Base-by-base conservation (phyloP, 208 protist species). In the Leishmania braziliensis region DNA sequence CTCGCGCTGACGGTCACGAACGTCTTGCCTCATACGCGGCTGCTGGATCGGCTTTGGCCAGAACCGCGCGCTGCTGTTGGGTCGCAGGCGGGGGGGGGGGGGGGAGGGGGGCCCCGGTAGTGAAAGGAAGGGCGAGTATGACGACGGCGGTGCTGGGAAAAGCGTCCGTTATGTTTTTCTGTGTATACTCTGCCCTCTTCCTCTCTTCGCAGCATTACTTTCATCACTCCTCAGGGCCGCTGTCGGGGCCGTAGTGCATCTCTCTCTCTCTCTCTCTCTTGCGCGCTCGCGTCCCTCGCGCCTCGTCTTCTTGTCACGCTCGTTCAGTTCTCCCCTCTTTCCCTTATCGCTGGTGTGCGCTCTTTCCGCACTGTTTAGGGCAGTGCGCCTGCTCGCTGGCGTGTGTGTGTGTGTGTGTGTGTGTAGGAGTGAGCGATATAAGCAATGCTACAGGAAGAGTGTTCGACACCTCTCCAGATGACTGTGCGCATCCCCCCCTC, bases 1-100 rank as follows among this genome's bases (percentile, higher is more conserved):
- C 94, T 99, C 71, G 97, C 98, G 88, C 87, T 98, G 66, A 81
- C 89, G n/a, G 92, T 90, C n/a, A 79, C 95, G 76, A 90, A 80
- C 43, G 79, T 96, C 74, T 84, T 98, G 39, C 63, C 74, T 98
- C 20, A 74, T 82, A 10, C 83, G 91, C 29, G 96, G 95, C 39
- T 88, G 80, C 56, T 69, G 90, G 76, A 85, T 97, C 76, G 87
- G 93, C 81, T 98, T 95, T 79, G 93, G 92, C 60, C 84, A 72
- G 66, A 93, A 6, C 76, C 98, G 29, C 73, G 86, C 53, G 66
- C 79, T 4, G 89, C 90, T 58, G 88, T 90, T 58, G 92, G 96
- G 70, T 97, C 95, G 53, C 94, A 95, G 12, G 93, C 86, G 78
- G 96, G 86, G 79, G 95, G 78, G 96, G 86, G 79, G 95, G 98